Percentiles rank a stretch among this genome's conserved stretches.
Conservation (phyloP, 345 rosid genomes). For the Geranium brycei region DNA sequence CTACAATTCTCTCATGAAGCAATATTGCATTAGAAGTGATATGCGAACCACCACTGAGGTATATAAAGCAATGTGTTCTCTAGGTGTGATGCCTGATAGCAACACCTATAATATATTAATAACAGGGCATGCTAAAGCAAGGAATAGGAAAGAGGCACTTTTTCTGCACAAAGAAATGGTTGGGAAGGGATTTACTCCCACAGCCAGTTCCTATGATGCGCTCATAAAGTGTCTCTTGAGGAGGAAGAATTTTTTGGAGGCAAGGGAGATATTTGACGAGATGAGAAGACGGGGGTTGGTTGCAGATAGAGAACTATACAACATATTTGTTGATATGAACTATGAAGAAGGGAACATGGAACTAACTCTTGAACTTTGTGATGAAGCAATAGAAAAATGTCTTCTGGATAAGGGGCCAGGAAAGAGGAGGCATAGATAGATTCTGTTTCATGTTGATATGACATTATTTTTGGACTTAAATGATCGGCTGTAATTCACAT, state of each 20-base stretch:
- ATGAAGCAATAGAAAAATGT: constrained; percentile 61
- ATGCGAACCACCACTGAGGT: constrained; percentile 37
- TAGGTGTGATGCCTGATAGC: constrained; percentile 55
- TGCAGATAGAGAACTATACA: constrained; percentile 44
- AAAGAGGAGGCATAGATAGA: neutral
- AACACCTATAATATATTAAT: constrained; percentile 72
- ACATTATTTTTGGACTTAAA: too few species aligned
- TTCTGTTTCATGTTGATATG: too few species aligned
- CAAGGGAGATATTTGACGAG: constrained; percentile 55
- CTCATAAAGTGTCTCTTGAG: constrained; percentile 64
- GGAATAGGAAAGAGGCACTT: constrained; percentile 97
- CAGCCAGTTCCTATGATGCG: constrained; percentile 48
- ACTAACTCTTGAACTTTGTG: constrained; percentile 54
- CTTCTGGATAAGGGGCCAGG: constrained; percentile 25
- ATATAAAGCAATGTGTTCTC: constrained; percentile 45
- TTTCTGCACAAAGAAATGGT: constrained; percentile 58
- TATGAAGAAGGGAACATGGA: constrained; percentile 52
- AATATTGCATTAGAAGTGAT: constrained; percentile 43
- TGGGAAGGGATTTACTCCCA: constrained; percentile 45
- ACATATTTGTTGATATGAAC: constrained; percentile 42
- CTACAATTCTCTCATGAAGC: constrained; percentile 76
- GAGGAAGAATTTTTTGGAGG: constrained; percentile 62
- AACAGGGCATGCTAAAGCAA: constrained; percentile 86
- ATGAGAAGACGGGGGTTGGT: constrained; percentile 57
- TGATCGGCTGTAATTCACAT: too few species aligned